Conservation (phyloP, 2,329 filamentous ascomycete genomes). For the Nothophoma quercina region DNA sequence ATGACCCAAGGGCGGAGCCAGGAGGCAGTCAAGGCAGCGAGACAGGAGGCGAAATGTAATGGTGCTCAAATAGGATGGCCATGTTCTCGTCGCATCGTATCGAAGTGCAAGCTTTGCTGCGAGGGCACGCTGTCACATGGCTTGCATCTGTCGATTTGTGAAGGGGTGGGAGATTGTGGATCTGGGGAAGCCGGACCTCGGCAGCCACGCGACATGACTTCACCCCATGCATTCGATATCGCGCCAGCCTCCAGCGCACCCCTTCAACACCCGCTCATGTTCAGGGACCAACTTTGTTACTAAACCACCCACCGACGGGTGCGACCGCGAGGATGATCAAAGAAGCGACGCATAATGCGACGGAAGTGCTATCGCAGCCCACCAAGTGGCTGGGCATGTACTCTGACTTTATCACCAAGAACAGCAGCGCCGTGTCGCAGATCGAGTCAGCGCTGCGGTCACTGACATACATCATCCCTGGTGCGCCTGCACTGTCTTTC, state of each 20-base stretch:
- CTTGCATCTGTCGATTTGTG: slow-evolving; percentile 1
- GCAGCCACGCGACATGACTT: slow-evolving; percentile 40
- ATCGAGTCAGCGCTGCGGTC: slow-evolving; percentile 93
- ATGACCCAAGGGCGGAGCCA: neutral
- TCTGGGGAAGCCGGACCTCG: slow-evolving; percentile 40
- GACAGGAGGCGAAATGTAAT: too few species aligned
- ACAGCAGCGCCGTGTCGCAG: slow-evolving; percentile 90
- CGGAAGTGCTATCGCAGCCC: slow-evolving; percentile 64
- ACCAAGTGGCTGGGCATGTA: slow-evolving; percentile 75
- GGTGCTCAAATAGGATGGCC: too few species aligned
- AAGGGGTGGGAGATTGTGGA: slow-evolving; percentile 1
- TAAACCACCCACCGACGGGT: slow-evolving; percentile 27
- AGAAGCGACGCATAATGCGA: slow-evolving; percentile 50
- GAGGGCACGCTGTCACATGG: slow-evolving; percentile 7
- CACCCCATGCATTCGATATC: slow-evolving; percentile 27
- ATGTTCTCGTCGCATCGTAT: too few species aligned
- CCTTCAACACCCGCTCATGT: slow-evolving; percentile 24
- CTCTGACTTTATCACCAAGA: slow-evolving; percentile 92
- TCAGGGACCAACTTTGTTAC: slow-evolving; percentile 9
- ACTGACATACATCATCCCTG: slow-evolving; percentile 94
- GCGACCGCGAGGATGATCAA: slow-evolving; percentile 44
- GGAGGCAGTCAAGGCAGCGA: neutral
- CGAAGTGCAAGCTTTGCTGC: too few species aligned
- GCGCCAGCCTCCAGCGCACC: slow-evolving; percentile 28
- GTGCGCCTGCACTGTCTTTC: slow-evolving; percentile 49